Base-by-base conservation (phyloP, 176 grass and related monocot genomes). In the Oryza australiensis region DNA sequence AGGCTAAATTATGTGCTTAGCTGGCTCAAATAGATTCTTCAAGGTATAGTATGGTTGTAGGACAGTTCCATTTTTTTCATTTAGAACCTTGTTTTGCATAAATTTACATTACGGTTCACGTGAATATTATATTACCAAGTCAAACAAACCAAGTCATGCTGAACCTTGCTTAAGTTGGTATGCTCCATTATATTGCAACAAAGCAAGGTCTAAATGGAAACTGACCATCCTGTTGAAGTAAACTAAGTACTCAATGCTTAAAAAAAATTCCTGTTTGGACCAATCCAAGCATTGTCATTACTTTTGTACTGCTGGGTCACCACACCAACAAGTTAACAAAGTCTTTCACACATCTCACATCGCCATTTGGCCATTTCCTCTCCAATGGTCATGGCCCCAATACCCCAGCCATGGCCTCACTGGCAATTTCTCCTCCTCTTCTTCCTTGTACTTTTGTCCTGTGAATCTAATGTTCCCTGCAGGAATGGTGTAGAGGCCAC, bases 401-500 rank as follows among this genome's bases (percentile, higher is more conserved):
- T 24, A 41, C 68, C 41, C 28, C 79, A 66, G 16, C 57, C 62
- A 27, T 86, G 57, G 42, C 86, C 69, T 66, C 84, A 80, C 35
- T 85, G 79, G 70, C 72, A 80, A 53, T 77, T 74, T 33, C 64
- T 55, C 18, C 2, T 73, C 67, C 60, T 91, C 80, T 45, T 87
- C 53, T 45, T 87, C 53, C 81, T 89, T 24, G 27, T 57, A 4
- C 55, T 91, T 24, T 43, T 68, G 74, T 80, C 40, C 68, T 68
- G 35, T 46, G 82, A 66, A 85, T 90, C 75, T 35, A 14, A 32
- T 75, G 66, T 65, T 70, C 11, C 32, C 48, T 51, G 37, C 78
- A 80, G 74, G 66, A 82, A 75, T 68, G 82, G 83, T 32, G 79
- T 74, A 15, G 87, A 78, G 82, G 86, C 82, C 82, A 74, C 84